Base-by-base conservation (phyloP, 371 early-diverging fungal genomes). In the Chytridiales sp. region DNA sequence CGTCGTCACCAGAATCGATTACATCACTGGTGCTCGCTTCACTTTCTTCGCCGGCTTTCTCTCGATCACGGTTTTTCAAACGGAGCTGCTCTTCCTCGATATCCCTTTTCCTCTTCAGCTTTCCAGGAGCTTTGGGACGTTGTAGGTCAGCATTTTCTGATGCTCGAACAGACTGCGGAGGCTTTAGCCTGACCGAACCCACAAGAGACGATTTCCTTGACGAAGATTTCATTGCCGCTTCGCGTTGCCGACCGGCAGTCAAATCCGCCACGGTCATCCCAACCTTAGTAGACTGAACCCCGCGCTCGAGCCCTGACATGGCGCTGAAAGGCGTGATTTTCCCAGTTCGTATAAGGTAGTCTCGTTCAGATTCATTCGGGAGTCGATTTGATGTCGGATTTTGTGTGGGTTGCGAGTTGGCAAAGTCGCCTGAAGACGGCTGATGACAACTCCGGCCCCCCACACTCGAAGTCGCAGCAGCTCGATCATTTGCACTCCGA, bases 301-400 rank as follows among this genome's bases (percentile, higher is more conserved):
- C 21, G 30, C 34, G 21, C 30, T 38, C 40, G 36, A 29, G 48
- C 47, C 17, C 41, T 57, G 40, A 15, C 49, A 78, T 52, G 8
- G 73, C 61, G 4, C 76, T 72, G 69, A 92, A 92, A 0, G 92
- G 92, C 0, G 86, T 91, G 43, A 90, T 86, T 65, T 87, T 86
- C 30, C 92, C 90, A 6, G 83, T 85, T 21, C 88, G 74, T 58
- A 89, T 86, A 35, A 89, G 70, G 44, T 73, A 78, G 4, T 90
- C 89, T 26, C 84, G 64, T 29, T 82, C 81, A 0, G 82, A 72
- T 57, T 87, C 88, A 30, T 73, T 74, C 4, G 13, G 27, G 36
- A 19, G 27, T 31, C 11, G 8, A 29, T 40, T 22, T n/a, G 19
- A 11, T 26, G 11, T 26, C 11, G 48, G 13, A 15, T 9, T 6